Conservation (phyloP, 495 filamentous ascomycete genomes). For the Xylaria cubensis region DNA sequence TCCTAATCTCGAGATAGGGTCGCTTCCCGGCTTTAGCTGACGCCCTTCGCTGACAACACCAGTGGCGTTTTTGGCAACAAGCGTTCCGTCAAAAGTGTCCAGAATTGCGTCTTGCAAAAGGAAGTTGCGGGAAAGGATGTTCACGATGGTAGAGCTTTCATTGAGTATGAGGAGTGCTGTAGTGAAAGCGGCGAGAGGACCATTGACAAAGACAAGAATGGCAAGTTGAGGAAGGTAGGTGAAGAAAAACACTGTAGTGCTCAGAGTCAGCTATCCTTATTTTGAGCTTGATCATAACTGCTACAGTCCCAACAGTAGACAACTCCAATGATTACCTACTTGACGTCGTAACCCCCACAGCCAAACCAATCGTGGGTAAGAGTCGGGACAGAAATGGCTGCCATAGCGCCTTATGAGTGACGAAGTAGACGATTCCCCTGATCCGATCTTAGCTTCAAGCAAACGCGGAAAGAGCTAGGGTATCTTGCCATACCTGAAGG, state of each 20-base stretch:
- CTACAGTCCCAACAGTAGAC: background rate
- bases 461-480: background rate
- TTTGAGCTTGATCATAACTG: background rate
- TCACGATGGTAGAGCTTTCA: slow-evolving; percentile 82
- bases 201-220: slow-evolving; percentile 80
- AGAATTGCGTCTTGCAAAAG: slow-evolving; percentile 79
- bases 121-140: slow-evolving; percentile 74
- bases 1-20: slow-evolving; percentile 73
- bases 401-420: slow-evolving; percentile 66
- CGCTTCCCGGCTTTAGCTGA: slow-evolving; percentile 66
- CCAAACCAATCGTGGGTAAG: slow-evolving; percentile 71
- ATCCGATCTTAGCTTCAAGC: slow-evolving; percentile 23
- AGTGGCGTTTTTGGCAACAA: slow-evolving; percentile 62
- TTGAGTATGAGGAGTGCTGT: slow-evolving; percentile 78
- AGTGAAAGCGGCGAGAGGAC: slow-evolving; percentile 80
- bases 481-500: slow-evolving; percentile 64
- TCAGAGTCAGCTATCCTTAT: background rate
- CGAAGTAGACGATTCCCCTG: slow-evolving; percentile 80
- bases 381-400: slow-evolving; percentile 74
- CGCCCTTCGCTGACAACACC: slow-evolving; percentile 72
- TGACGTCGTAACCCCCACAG: slow-evolving; percentile 64
- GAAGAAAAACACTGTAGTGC: slow-evolving; percentile 72
- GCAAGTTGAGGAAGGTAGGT: slow-evolving; percentile 90
- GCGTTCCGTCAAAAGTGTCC: slow-evolving; percentile 89
- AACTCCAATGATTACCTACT: slow-evolving; percentile 13